Conservation (phyloP, 2,329 filamentous ascomycete genomes). For the Talaromyces sp. region DNA sequence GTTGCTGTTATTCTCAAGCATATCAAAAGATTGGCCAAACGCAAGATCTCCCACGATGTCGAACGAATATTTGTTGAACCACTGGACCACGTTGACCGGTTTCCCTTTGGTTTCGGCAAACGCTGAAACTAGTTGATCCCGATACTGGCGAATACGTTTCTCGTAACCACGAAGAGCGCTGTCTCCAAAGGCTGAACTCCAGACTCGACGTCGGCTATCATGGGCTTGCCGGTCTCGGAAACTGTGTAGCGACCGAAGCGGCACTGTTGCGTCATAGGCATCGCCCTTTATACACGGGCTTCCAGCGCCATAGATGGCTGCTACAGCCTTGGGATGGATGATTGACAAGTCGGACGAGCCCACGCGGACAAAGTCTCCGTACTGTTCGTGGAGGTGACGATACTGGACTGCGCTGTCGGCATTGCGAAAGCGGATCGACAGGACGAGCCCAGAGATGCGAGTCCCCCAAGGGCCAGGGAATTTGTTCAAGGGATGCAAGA, state of each 20-base stretch:
- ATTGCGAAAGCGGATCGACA: conserved; percentile 16
- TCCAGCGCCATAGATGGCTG: conserved; percentile 31
- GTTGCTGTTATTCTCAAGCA: conserved; percentile 7
- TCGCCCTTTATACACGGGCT: conserved; percentile 35
- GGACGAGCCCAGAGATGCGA: conserved; percentile 27
- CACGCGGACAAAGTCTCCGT: conserved; percentile 31
- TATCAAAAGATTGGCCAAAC: conserved; percentile 31
- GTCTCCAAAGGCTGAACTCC: conserved; percentile 38
- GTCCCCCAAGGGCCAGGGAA: conserved; percentile 24
- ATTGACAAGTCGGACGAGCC: conserved; percentile 33
- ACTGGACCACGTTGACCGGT: conserved; percentile 33
- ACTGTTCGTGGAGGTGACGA: conserved; percentile 26
- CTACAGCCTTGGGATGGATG: conserved; percentile 28
- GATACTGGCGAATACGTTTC: conserved; percentile 28
- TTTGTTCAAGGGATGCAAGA: conserved; percentile 13
- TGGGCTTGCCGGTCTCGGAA: conserved; percentile 31
- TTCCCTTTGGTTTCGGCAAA: conserved; percentile 20
- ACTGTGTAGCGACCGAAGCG: conserved; percentile 33
- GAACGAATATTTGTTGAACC: conserved; percentile 39
- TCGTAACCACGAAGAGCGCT: conserved; percentile 39
- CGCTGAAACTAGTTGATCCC: conserved; percentile 26
- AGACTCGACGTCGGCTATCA: conserved; percentile 34
- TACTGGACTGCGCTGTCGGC: conserved; percentile 20
- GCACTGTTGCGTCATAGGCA: conserved; percentile 36
- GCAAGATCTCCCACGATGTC: conserved; percentile 42